Evolutionary conservation across 345 rosid genomes (phyloP).

Genomic region (Hibiscus tridactylites): DNA sequence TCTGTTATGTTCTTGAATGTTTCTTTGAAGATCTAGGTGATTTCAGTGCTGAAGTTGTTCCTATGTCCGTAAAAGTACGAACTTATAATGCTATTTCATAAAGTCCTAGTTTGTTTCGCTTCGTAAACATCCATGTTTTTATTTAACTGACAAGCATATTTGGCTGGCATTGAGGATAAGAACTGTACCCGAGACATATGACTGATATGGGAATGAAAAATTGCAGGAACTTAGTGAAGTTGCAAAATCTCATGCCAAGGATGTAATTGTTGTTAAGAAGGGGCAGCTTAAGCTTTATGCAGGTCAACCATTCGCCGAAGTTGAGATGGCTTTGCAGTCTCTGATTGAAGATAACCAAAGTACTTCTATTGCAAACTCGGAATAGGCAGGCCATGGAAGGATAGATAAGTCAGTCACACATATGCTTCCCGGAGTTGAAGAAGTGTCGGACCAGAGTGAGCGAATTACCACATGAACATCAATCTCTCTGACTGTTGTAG

Average conservation of each 20-base stretch:
- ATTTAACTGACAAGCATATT: not conserved
- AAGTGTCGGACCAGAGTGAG: not conserved
- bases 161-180: not conserved
- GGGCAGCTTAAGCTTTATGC: slow-evolving; percentile 67
- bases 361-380: slow-evolving; percentile 1
- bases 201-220: not conserved
- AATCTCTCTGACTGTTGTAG: not conserved
- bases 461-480: not conserved
- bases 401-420: not conserved
- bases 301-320: slow-evolving; percentile 67
- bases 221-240: slow-evolving; percentile 55
- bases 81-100: not conserved
- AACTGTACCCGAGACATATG: not conserved
- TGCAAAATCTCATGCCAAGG: slow-evolving; percentile 36
- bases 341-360: slow-evolving; percentile 32
- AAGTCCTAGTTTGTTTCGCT: not conserved
- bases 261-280: slow-evolving; percentile 58
- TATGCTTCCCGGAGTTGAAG: not conserved
- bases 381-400: slow-evolving; percentile 2
- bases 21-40: slow-evolving; percentile 60
- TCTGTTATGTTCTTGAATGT: slow-evolving; percentile 58
- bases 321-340: slow-evolving; percentile 51
- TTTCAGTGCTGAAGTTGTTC: slow-evolving; percentile 55
- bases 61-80: slow-evolving; percentile 50
- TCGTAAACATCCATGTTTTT: not conserved